Percentiles rank a stretch among this genome's conserved stretches.
These are phyloP conservation scores for Glonium stellatum DNA, from an alignment of 495 filamentous ascomycete genomes.

Conservation along the genomic window DNA sequence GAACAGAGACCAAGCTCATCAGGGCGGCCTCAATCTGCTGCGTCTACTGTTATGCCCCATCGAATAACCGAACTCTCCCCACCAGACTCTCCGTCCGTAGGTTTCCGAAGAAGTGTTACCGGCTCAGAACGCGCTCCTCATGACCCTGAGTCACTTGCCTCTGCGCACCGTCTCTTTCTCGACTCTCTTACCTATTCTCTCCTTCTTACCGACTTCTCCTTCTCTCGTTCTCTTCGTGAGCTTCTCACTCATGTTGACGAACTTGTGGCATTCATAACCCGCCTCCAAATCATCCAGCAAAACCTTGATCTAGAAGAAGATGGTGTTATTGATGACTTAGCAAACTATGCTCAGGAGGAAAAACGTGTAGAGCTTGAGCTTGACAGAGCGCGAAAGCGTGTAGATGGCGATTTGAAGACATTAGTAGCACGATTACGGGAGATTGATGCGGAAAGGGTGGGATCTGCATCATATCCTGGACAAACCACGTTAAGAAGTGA, in stretches of 20 bases:
- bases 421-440: conserved; percentile 54
- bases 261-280: conserved; percentile 65
- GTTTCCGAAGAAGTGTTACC: background rate
- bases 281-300: conserved; percentile 63
- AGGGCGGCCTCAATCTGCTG: background rate
- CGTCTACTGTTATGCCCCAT: background rate
- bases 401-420: conserved; percentile 56
- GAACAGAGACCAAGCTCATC: background rate
- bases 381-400: conserved; percentile 41
- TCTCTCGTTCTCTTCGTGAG: conserved; percentile 62
- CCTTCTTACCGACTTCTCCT: conserved; percentile 61
- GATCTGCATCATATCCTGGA: conserved; percentile 18
- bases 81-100: background rate
- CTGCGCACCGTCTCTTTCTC: conserved; percentile 71
- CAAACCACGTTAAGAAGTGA: conserved; percentile 33
- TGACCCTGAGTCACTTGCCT: conserved; percentile 78
- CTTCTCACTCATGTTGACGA: conserved; percentile 68
- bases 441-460: conserved; percentile 46
- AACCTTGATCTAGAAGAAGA: conserved; percentile 75
- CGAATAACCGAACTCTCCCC: background rate
- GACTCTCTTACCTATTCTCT: conserved; percentile 56
- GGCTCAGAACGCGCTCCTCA: conserved; percentile 35
- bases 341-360: conserved; percentile 64
- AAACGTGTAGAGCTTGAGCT: conserved; percentile 54
- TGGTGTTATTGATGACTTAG: conserved; percentile 66